Conservation (phyloP, 805 yeast genomes). For the Teunomyces atbi region DNA sequence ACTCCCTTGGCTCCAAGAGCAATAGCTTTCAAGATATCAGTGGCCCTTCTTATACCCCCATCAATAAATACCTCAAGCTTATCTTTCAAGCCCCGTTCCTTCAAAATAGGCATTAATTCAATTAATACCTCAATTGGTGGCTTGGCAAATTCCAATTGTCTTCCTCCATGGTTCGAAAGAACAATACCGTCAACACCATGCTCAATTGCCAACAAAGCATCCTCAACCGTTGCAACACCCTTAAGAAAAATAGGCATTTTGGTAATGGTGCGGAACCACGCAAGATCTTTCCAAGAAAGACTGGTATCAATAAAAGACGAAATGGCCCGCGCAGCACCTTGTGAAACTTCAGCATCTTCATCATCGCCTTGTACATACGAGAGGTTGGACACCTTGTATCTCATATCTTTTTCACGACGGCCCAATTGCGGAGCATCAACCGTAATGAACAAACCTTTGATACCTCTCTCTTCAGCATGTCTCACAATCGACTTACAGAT, state of each 20-base stretch:
- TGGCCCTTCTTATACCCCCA: constrained; percentile 76
- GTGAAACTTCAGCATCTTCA: constrained; percentile 25
- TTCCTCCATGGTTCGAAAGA: constrained; percentile 73
- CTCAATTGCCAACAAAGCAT: constrained; percentile 56
- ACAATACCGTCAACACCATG: constrained; percentile 62
- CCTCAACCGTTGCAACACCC: constrained; percentile 69
- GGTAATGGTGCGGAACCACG: constrained; percentile 40
- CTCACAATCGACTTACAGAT: constrained; percentile 29
- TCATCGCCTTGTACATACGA: constrained; percentile 28
- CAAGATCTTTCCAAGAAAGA: constrained; percentile 37
- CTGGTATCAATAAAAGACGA: constrained; percentile 44
- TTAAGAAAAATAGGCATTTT: constrained; percentile 46
- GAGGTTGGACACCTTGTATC: constrained; percentile 30
- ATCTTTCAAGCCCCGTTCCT: constrained; percentile 38
- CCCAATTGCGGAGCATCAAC: constrained; percentile 58
- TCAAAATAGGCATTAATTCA: constrained; percentile 49
- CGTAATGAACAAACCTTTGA: constrained; percentile 51
- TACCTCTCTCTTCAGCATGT: constrained; percentile 38
- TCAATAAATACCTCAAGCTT: constrained; percentile 66
- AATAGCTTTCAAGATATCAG: constrained; percentile 74
- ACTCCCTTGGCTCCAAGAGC: constrained; percentile 75
- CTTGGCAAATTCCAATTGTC: constrained; percentile 62
- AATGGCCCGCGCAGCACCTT: constrained; percentile 29
- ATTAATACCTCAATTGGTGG: constrained; percentile 63
- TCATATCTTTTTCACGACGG: constrained; percentile 49